phyloP scores from a whole-genome alignment of 176 grass and related monocot species.

The Puccinellia tenuiflora region DNA sequence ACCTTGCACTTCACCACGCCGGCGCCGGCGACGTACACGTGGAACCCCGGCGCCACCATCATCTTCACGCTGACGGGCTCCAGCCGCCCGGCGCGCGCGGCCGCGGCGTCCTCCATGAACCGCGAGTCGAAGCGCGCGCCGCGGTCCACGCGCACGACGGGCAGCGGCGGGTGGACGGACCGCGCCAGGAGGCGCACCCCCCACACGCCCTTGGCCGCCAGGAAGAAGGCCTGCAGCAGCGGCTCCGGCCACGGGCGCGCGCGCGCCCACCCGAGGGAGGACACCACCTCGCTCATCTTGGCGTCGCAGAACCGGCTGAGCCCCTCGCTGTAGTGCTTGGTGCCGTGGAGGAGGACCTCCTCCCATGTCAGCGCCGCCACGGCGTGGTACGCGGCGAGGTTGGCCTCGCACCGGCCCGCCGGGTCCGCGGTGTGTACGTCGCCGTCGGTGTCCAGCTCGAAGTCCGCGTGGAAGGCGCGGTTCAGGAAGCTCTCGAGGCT shows the following conservation, averaged over 20 bases:
- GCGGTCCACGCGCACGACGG: constrained; percentile 58
- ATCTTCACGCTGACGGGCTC: constrained; percentile 76
- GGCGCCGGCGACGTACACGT: constrained; percentile 57
- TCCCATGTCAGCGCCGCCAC: constrained; percentile 64
- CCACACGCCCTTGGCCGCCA: constrained; percentile 73
- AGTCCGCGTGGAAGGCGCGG: constrained; percentile 60
- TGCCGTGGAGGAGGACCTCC: constrained; percentile 72
- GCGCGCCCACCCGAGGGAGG: constrained; percentile 59
- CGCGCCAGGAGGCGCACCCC: constrained; percentile 79
- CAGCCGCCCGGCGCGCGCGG: constrained; percentile 37
- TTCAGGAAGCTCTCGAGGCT: constrained; percentile 78
- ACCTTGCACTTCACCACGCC: constrained; percentile 90
- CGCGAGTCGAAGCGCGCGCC: constrained; percentile 69
- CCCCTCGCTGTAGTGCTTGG: constrained; percentile 74
- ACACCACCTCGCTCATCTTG: constrained; percentile 91
- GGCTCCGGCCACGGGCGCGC: constrained; percentile 74
- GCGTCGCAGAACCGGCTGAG: constrained; percentile 87
- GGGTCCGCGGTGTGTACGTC: constrained; percentile 56
- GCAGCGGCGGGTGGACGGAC: constrained; percentile 74
- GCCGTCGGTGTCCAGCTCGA: constrained; percentile 65
- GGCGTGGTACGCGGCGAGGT: constrained; percentile 52
- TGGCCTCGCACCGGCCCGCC: constrained; percentile 52
- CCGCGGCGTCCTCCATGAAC: constrained; percentile 85
- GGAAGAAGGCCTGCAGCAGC: constrained; percentile 85
- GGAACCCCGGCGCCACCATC: constrained; percentile 88